A percentile compares a stretch with the other conserved stretches of the same genome.
Evolutionary conservation across 2,329 filamentous ascomycete species (phyloP).

Genomic region (Clarireedia homoeocarpa): DNA sequence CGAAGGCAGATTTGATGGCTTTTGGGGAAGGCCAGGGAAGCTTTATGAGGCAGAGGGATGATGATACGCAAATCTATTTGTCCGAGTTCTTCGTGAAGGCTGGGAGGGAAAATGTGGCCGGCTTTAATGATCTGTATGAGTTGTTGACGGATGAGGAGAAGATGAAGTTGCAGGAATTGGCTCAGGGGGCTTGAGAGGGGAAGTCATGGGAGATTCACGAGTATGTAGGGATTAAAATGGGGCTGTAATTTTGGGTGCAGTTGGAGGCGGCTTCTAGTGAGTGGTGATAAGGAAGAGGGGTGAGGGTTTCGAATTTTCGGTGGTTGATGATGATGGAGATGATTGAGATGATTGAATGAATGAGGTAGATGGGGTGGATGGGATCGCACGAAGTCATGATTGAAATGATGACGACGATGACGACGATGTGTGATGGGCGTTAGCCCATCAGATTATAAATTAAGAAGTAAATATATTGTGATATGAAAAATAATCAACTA

Average conservation of each 20-base stretch:
- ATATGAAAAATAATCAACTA: no score
- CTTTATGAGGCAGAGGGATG: slow-evolving; percentile 62
- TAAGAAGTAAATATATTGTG: no score
- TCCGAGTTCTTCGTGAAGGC: slow-evolving; percentile 65
- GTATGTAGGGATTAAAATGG: no score
- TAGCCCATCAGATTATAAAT: no score
- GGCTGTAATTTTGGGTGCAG: no score
- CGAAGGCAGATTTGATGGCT: slow-evolving; percentile 73
- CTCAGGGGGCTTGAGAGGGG: slow-evolving; percentile 17
- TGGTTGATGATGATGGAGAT: no score
- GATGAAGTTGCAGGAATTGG: slow-evolving; percentile 37
- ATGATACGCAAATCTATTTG: slow-evolving; percentile 83
- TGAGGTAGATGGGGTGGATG: no score
- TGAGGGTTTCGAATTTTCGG: not conserved
- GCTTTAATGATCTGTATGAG: slow-evolving; percentile 32
- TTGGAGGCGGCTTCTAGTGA: not conserved
- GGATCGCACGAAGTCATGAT: no score
- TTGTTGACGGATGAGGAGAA: slow-evolving; percentile 35
- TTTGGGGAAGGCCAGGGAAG: slow-evolving; percentile 53
- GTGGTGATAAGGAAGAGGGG: not conserved
- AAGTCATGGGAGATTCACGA: not conserved
- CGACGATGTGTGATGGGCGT: no score
- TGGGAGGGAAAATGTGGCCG: slow-evolving; percentile 29
- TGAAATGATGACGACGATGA: no score
- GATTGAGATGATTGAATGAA: no score